Evolutionary conservation across 2,329 filamentous ascomycete genomes (phyloP).

Genomic region (Mariannaea elegans): DNA sequence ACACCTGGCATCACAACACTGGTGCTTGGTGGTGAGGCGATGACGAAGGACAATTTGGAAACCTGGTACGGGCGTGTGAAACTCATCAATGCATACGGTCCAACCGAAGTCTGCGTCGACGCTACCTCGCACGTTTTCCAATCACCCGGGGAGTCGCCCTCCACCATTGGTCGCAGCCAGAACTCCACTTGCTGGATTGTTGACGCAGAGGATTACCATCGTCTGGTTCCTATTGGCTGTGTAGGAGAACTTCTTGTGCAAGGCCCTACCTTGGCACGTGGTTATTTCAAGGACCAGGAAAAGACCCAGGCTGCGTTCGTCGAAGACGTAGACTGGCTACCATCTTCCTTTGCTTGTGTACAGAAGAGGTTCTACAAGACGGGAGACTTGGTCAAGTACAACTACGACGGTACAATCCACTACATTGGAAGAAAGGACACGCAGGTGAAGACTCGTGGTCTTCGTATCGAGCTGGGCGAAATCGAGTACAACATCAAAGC

Average conservation of each 20-base stretch:
- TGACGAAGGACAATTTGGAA: slow-evolving; percentile 13
- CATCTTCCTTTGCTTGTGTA: neutral
- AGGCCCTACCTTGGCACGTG: slow-evolving; percentile 36
- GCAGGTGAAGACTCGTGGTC: too few relatives aligned
- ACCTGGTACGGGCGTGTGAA: slow-evolving; percentile 25
- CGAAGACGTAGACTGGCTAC: slow-evolving; percentile 31
- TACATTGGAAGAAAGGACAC: slow-evolving; percentile 59
- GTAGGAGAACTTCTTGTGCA: too few relatives aligned
- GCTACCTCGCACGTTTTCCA: neutral
- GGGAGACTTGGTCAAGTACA: slow-evolving; percentile 38
- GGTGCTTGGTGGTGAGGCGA: slow-evolving; percentile 28
- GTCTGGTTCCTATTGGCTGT: slow-evolving; percentile 31
- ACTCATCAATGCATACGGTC: slow-evolving; percentile 30
- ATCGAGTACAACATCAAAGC: neutral
- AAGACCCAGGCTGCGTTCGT: slow-evolving; percentile 33
- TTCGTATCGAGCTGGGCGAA: too few relatives aligned
- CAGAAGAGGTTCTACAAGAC: slow-evolving; percentile 30
- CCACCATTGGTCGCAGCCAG: slow-evolving; percentile 7
- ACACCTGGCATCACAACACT: slow-evolving; percentile 7
- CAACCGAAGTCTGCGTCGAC: slow-evolving; percentile 25
- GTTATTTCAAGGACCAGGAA: slow-evolving; percentile 32
- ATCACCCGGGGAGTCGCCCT: neutral
- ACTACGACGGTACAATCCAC: slow-evolving; percentile 46
- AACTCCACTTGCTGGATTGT: slow-evolving; percentile 36
- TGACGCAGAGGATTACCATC: slow-evolving; percentile 29